These are phyloP conservation scores for Cucurbita pepo DNA, from an alignment of 306 rosid species.

Conservation along the genomic window DNA sequence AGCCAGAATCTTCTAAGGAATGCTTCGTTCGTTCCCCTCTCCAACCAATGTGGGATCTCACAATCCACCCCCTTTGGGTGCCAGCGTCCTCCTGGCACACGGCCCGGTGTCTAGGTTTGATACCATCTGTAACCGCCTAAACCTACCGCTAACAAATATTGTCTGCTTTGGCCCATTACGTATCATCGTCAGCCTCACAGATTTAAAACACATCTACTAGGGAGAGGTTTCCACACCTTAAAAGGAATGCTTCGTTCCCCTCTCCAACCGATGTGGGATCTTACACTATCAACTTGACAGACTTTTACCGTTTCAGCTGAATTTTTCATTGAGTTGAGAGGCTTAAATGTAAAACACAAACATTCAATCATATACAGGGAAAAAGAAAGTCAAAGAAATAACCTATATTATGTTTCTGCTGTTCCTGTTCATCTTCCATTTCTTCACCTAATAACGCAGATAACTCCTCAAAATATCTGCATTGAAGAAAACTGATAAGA, in stretches of 20 bases:
- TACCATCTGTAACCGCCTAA: too few species aligned
- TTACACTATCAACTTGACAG: neutral
- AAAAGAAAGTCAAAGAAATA: neutral
- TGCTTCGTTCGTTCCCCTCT: too few species aligned
- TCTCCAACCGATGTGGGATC: neutral
- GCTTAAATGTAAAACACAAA: neutral
- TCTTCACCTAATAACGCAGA: neutral
- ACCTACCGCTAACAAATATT: too few species aligned
- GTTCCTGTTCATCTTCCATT: constrained; percentile 5
- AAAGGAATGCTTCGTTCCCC: too few species aligned
- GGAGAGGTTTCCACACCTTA: too few species aligned
- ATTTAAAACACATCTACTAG: too few species aligned
- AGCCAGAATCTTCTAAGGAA: neutral
- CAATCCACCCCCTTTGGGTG: too few species aligned
- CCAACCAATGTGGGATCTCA: too few species aligned
- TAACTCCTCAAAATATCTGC: neutral
- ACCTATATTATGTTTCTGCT: constrained; percentile 1
- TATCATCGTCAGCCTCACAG: too few species aligned
- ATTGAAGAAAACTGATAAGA: neutral
- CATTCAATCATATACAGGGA: neutral
- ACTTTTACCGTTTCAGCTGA: neutral
- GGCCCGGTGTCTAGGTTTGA: too few species aligned
- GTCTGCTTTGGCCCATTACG: too few species aligned
- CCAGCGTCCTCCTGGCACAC: too few species aligned
- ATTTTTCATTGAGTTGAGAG: neutral